Evolutionary conservation across 768 basidiomycete genomes (phyloP), one percentile per base, ranked within the genome.

Genomic region (Auricularia sp.): DNA sequence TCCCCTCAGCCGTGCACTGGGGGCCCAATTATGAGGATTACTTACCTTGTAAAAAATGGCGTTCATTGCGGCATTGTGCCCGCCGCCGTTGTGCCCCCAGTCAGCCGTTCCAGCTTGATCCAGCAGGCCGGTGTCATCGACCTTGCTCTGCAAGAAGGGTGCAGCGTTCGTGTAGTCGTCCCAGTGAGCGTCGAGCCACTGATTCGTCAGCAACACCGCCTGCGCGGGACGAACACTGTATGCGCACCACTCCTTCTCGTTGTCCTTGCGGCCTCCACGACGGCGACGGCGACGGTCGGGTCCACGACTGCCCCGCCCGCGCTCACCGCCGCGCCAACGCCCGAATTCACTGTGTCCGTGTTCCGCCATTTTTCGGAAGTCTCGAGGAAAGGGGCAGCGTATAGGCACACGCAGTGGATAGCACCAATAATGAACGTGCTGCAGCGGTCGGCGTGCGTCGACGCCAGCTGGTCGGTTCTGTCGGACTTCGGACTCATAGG

Each of bases 161-260:
- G 84, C 80, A 0, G 84, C 84, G 64, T 79, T 80, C 3, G 83
- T 84, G 67, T 67, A 63, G 69, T 85, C 84, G 34, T 77, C 64
- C 83, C 84, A 86, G 3, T 82, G 72, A 6, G 60, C 71, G 65
- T 78, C 66, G n/a, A 84, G 67, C 83, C 83, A 85, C 3, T 29
- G 8, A 33, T 65, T 21, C 56, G 18, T 3, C 3, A 33, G 29
- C 23, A 60, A 1, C 36, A 6, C 11, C 14, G 8, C 14, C 10
- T 2, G 2, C 11, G 36, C 54, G 60, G 51, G 0, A 23, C 39
- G 6, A n/a, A 35, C 11, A 36, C 5, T 39, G 23, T 23, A 0
- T 36, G 77, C 81, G 77, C 76, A 97, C 96, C 97, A 98, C 77
- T 98, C 97, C 83, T 98, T 98, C 81, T 98, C 97, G 77, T 98